A percentile compares a stretch with the other conserved stretches of the same genome.
Evolutionary conservation across 371 early-diverging fungal species (phyloP).

Genomic region (Mucor sp.): DNA sequence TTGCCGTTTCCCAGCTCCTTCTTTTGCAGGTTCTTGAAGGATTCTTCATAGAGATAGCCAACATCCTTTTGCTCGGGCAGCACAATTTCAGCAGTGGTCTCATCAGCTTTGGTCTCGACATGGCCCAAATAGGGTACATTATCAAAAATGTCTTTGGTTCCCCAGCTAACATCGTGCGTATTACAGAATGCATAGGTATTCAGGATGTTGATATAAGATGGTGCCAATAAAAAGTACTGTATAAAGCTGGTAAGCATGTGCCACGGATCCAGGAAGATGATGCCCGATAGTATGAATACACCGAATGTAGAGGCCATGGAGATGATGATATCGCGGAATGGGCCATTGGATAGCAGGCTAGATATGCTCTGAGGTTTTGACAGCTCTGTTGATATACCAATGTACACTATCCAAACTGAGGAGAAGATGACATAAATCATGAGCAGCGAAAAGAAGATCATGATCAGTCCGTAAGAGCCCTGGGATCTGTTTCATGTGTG

Average conservation of each 20-base stretch:
- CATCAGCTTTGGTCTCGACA: constrained; percentile 43
- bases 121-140: constrained; percentile 51
- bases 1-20: background rate
- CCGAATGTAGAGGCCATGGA: constrained; percentile 85
- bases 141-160: constrained; percentile 85
- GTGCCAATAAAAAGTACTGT: constrained; percentile 86
- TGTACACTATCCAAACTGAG: constrained; percentile 45
- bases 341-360: constrained; percentile 36
- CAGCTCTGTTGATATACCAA: constrained; percentile 22
- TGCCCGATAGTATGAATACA: constrained; percentile 72
- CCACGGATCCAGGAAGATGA: constrained; percentile 90
- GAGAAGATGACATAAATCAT: constrained; percentile 63
- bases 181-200: constrained; percentile 94
- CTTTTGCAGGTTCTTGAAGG: constrained; percentile 50
- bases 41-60: constrained; percentile 68
- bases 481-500: constrained; percentile 24
- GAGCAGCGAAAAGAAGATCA: constrained; percentile 55
- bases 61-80: constrained; percentile 69
- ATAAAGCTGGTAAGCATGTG: constrained; percentile 91
- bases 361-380: background rate
- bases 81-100: constrained; percentile 53
- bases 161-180: constrained; percentile 94
- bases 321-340: constrained; percentile 84
- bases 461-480: constrained; percentile 46
- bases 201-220: constrained; percentile 83